Base-by-base conservation (phyloP, 169 alveolate species). In the Plasmodium chabaudi region DNA sequence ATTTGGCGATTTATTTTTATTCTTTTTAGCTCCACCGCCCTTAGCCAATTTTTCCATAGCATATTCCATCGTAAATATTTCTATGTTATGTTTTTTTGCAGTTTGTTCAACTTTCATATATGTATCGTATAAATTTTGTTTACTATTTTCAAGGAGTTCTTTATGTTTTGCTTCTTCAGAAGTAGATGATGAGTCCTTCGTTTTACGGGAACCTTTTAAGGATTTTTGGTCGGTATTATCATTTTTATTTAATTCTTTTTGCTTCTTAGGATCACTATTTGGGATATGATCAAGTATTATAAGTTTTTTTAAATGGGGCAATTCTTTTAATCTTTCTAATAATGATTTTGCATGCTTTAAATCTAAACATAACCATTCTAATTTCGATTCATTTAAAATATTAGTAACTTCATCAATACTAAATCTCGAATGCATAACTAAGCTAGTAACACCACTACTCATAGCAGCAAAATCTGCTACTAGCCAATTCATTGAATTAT, bases 1-100 rank as follows among this genome's bases (percentile, higher is more conserved):
- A 15, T 97, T 95, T 92, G 96, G 87, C 1, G 23, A 9, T 34
- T 56, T 55, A n/a, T 39, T 34, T 67, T 23, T 15, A 15, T 12
- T 23, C 5, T 0, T 34, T 34, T 34, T 4, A 34, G 0, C 7
- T 34, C 7, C 25, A 63, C 0, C 1, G 2, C 13, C 6, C 12
- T 23, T 10, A 9, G 15, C 46, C 9, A 60, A 10, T 9, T 44
- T 13, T 7, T 63, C 53, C 49, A n/a, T 51, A 1, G 65, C 27
- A 5, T 23, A 39, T 10, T 82, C 64, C 34, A 82, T 9, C 19
- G 53, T n/a, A n/a, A 0, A 2, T 9, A 82, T 57, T 23, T 21
- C 39, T 1, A 82, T 9, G 9, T 82, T 82, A 10, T 4, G 0
- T 34, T 34, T 5, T 34, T 34, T 34, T 34, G 1, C 42, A 34